Conservation (phyloP, 306 rosid species). For the Coriaria nepalensis region DNA sequence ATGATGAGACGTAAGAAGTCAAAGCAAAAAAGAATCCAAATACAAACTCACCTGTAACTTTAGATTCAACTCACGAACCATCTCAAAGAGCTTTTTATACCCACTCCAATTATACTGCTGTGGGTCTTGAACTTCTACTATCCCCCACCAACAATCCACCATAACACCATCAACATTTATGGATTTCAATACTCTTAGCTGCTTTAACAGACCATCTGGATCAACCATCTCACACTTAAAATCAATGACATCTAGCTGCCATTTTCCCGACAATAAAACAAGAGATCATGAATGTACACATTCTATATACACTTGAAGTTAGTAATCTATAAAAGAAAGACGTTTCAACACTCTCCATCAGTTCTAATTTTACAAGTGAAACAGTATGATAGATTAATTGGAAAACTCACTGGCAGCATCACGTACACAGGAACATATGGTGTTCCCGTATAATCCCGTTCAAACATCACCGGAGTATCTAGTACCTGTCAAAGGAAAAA, state of each 20-base stretch:
- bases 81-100: conserved; percentile 83
- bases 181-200: conserved; percentile 74
- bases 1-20: not conserved
- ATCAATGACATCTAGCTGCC: conserved; percentile 77
- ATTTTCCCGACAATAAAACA: too few relatives aligned
- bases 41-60: conserved; percentile 61
- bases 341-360: too few relatives aligned
- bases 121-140: conserved; percentile 90
- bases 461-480: conserved; percentile 37
- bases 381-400: too few relatives aligned
- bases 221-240: conserved; percentile 91
- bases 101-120: conserved; percentile 96
- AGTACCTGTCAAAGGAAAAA: conserved; percentile 36
- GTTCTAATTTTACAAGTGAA: conserved; percentile 7
- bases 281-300: too few relatives aligned
- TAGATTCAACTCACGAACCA: conserved; percentile 72
- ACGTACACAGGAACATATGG: conserved; percentile 79
- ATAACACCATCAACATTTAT: conserved; percentile 67
- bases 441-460: conserved; percentile 74
- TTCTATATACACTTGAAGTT: too few relatives aligned
- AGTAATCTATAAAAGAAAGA: too few relatives aligned
- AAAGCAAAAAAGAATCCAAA: not conserved
- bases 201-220: conserved; percentile 77
- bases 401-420: conserved; percentile 78
- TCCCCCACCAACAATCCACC: conserved; percentile 99